Base-by-base conservation (phyloP, 1,139 yeast genomes). In the Hansenula anomala region DNA sequence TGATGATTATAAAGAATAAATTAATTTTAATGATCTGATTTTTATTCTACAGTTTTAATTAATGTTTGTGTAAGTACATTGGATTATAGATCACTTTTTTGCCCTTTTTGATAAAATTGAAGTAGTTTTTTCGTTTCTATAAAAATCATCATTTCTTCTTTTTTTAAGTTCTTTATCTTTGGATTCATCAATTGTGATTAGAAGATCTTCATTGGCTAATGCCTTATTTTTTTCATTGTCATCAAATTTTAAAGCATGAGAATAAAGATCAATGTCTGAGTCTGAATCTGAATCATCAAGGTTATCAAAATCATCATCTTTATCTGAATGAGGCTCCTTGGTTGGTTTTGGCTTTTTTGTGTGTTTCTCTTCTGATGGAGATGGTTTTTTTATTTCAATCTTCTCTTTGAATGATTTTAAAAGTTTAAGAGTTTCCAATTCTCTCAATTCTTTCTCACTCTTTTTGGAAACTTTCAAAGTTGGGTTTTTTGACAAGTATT, bases 111-210 rank as follows among this genome's bases (percentile, higher is more conserved):
- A 13, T 6, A 34, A 6, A 14, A 43, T 33, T 5, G 42, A 15
- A 5, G 40, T 19, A 20, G 38, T 35, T n/a, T 30, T 14, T 20
- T 36, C 18, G 16, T 30, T 15, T 34, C 35, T 36, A 31, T 48
- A 43, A 22, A 42, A 43, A 7, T 43, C 43, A 16, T 44, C 37
- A 17, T 41, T 39, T 25, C 43, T 35, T 26, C 39, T 43, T 18
- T 38, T 46, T n/a, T 34, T 38, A 7, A 37, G 32, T 6, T 39
- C 36, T 4, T 26, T 15, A 3, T 32, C 36, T 14, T 36, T 42
- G 2, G 37, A 30, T 5, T 40, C 42, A 38, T 56, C 60, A 26
- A 55, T 46, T 0, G 61, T 55, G 2, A 56, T 39, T 14, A 57
- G 36, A 12, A 48, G 32, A 39, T 58, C 60, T 17, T 56, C 55